Evolutionary conservation across 805 yeast species (phyloP), one percentile per base, ranked within the genome.

Genomic region (Torulaspora maleeae): DNA sequence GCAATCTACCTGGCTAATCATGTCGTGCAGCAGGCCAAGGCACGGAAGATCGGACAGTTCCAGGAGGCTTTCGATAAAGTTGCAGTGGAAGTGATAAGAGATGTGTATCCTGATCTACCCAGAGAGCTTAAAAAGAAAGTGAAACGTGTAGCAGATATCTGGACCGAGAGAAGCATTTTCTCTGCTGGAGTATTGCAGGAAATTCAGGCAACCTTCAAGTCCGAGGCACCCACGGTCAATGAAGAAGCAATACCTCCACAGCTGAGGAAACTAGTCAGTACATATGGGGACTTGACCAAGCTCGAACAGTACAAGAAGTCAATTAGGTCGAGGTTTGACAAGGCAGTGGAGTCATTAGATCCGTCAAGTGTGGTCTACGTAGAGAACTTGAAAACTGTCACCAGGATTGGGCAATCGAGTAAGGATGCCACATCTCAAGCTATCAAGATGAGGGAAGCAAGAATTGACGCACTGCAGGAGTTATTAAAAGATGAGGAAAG

Each of bases 101-200:
- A 48, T 3, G 71, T 72, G 9, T 71, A 68, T 51, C 55, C 61
- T 2, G 61, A 54, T 17, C 61, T 66, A n/a, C 67, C 72, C 11
- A 44, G 57, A 29, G 77, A 73, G n/a, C 63, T 75, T 9, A 72
- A 72, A 48, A 74, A 73, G 38, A 78, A 79, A 44, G 72, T 81
- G 9, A 74, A 69, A 35, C 70, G 89, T 29, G 79, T 83, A 13
- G 69, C 79, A 13, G 72, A 68, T 30, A 85, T 83, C n/a, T 83
- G 88, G 88, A 70, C 72, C 32, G 79, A 79, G 54, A 67, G 90
- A 41, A 62, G 60, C n/a, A 75, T 83, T 0, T 81, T 82, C 49
- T 40, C 63, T 4, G 53, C 60, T 4, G 56, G 55, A 1, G 68
- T 63, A 5, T 53, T 71, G 40, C 38, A 50, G 12, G 56, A 55